These are phyloP conservation scores for Podaxis rugospora DNA, from an alignment of 768 basidiomycete species.

Conservation along the genomic window DNA sequence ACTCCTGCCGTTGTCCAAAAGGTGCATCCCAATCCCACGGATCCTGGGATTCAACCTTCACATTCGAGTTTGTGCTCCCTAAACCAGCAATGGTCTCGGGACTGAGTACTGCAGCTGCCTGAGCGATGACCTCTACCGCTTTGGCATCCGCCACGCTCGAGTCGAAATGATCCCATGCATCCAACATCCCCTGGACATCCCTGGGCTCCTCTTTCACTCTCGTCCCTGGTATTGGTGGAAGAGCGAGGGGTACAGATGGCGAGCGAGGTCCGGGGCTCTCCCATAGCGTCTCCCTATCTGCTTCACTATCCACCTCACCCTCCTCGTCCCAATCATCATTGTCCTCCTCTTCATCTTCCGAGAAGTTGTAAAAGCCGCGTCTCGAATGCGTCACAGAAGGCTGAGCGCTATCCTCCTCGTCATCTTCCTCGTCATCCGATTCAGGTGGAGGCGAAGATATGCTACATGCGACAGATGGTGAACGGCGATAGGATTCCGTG, in stretches of 20 bases:
- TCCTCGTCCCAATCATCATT: conserved; percentile 35
- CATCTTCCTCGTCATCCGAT: conserved; percentile 54
- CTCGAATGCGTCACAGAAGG: conserved; percentile 36
- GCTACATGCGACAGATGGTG: conserved; percentile 54
- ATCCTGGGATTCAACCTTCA: conserved; percentile 43
- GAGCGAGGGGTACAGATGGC: conserved; percentile 47
- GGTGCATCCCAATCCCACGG: conserved; percentile 40
- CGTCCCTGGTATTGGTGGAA: conserved; percentile 24
- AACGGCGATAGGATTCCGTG: conserved; percentile 39
- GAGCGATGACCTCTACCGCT: conserved; percentile 38
- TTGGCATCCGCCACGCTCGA: conserved; percentile 35
- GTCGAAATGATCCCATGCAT: conserved; percentile 69
- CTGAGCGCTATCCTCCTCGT: conserved; percentile 37
- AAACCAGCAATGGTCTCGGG: conserved; percentile 15
- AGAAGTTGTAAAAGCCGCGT: conserved; percentile 22
- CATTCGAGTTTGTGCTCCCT: conserved; percentile 15
- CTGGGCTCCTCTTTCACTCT: conserved; percentile 55
- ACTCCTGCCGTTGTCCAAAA: conserved; percentile 15
- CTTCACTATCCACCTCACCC: conserved; percentile 48
- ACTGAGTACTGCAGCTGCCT: conserved; percentile 29
- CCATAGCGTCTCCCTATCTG: conserved; percentile 56
- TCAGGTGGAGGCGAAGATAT: conserved; percentile 69
- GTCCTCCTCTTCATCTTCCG: conserved; percentile 23
- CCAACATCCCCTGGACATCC: conserved; percentile 61
- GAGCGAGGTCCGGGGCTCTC: conserved; percentile 64